Base-by-base conservation (phyloP, 805 yeast genomes). In the Suhomyces prunicola region DNA sequence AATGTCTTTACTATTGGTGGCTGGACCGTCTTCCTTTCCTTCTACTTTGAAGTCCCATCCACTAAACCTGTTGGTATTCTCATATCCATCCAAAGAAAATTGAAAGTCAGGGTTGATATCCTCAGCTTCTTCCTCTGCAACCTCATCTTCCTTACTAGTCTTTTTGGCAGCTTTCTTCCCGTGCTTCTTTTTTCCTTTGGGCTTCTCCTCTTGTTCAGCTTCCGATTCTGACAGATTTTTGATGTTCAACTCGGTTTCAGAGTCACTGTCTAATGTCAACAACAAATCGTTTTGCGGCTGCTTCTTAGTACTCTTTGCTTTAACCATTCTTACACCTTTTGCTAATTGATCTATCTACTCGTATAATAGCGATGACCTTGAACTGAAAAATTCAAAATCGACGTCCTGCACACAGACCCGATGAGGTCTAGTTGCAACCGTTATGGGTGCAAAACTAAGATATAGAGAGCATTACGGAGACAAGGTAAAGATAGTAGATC, bases 21-120 rank as follows among this genome's bases (percentile, higher is more conserved):
- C 50, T 22, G 51, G 56, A 4, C 55, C 58, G 5, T 62, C 63
- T 26, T 63, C 64, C n/a, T 58, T 54, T 17, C 56, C 61, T 39
- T 80, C 83, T 51, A 82, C 83, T 41, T 78, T 81, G 64, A 91
- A 90, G 60, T 90, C 90, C 97, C 97, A 91, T 4, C 96, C 97
- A 52, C 81, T 83, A 50, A 86, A 84, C 3, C 72, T 72, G 3
- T 76, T 57, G 9, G 73, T 63, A 15, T 72, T 67, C 31, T 77
- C 85, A 26, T 77, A 82, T 7, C 82, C 89, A 26, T 83, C 93
- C 9, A 85, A 59, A 22, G 84, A 80, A 64, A 92, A 92, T 17
- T 78, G 70, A 64, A 94, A 90, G 33, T 83, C 86, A 4, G 92
- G 90, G 60, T 90, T 85, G 46, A 91, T 66, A 52, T 82, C 90